Evolutionary conservation across 139 green algal genomes (phyloP), one percentile per base, ranked within the genome.

Genomic region (Chlorella sorokiniana): DNA sequence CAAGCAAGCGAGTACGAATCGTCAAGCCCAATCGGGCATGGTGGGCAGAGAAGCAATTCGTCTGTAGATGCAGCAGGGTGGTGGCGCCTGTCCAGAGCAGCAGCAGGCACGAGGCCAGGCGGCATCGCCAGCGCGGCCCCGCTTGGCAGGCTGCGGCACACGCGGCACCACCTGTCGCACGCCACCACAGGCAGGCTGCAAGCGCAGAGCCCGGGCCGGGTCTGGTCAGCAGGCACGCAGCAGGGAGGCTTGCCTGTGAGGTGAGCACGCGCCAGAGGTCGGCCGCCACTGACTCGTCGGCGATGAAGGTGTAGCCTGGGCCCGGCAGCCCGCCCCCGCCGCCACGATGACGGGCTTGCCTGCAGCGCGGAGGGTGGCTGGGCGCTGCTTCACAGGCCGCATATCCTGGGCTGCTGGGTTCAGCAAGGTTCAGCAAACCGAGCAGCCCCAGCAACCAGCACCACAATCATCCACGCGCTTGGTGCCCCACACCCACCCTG

Each of bases 241-340:
- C 61, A 33, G 6, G 9, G 0, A 27, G 10, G 1, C 41, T 18
- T 38, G 69, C 73, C 73, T 56, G 51, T 37, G 54, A 38, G 3
- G 73, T 42, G 52, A 79, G 37, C 1, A 41, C 38, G 10, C 41
- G 29, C 73, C 73, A 79, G 52, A 79, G 23, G 7, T 68, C 51
- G 0, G 73, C 59, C 16, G 37, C 73, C 37, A 79, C 27, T 0
- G 74, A 48, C 68, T 96, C 91, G 42, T 95, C 94, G 16, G 72
- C 86, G 4, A 97, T 89, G 2, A 97, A 38, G 0, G 90, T 97
- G 84, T 89, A 97, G 31, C 93, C 93, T 0, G 84, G 85, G 20
- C 76, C 54, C 0, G 82, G 68, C 20, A 90, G 84, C 38, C 87
- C 87, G 7, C 81, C 73, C 83, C 78, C 23, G 62, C 51, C 35